Percentiles rank a stretch among this genome's conserved stretches.
Conservation (phyloP, 2,329 filamentous ascomycete genomes). For the Pseudocercospora pini-densiflorae region DNA sequence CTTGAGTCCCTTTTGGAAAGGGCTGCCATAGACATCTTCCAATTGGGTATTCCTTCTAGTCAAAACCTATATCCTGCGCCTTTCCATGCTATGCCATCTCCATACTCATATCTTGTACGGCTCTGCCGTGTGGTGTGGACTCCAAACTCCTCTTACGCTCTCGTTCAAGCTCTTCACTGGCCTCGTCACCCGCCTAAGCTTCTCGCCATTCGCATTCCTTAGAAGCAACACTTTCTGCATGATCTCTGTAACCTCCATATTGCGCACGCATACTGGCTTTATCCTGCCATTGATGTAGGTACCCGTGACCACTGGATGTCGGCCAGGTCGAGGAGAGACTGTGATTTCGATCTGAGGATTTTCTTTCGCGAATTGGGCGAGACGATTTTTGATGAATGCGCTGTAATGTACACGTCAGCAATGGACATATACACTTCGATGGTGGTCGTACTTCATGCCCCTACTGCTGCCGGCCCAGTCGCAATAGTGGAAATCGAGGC, state of each 20-base stretch:
- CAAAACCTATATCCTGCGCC: neutral
- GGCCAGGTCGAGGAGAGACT: conserved; percentile 85
- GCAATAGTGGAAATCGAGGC: conserved; percentile 95
- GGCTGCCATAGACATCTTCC: neutral
- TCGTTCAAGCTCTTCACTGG: conserved; percentile 66
- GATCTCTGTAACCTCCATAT: conserved; percentile 79
- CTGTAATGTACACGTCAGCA: conserved; percentile 49
- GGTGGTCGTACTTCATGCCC: conserved; percentile 79
- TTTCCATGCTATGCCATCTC: neutral
- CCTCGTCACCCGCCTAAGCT: conserved; percentile 64
- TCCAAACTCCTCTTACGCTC: conserved; percentile 69
- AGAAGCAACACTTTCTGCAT: conserved; percentile 76
- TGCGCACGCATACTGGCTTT: conserved; percentile 87
- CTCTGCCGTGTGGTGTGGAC: conserved; percentile 63
- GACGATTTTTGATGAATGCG: conserved; percentile 77
- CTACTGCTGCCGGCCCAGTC: conserved; percentile 91
- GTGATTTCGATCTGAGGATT: conserved; percentile 91
- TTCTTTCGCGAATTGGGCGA: conserved; percentile 75
- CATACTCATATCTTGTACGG: conserved; percentile 50
- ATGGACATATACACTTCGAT: conserved; percentile 1
- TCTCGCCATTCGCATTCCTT: conserved; percentile 76
- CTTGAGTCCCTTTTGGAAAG: neutral
- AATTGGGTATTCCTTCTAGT: neutral
- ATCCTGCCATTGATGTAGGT: conserved; percentile 90
- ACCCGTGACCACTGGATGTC: conserved; percentile 86